Conservation (phyloP, 2,329 filamentous ascomycete species). For the Trichophyton simii region DNA sequence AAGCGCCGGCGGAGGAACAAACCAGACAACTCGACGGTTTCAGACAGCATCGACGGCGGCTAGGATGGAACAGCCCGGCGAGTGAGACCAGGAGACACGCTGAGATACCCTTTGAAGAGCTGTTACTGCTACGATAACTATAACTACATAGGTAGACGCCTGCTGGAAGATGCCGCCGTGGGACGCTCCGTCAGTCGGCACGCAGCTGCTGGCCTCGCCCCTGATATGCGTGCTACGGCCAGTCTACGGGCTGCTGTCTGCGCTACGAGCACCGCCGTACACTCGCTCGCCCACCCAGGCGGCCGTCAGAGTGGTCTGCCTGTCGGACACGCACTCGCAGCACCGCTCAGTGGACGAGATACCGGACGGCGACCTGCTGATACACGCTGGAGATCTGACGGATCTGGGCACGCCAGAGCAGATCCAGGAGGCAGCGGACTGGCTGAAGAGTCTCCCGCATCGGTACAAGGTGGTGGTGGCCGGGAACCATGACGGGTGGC, state of each 20-base stretch:
- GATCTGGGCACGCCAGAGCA: slow-evolving; percentile 58
- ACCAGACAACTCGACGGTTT: neutral
- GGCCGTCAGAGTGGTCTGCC: slow-evolving; percentile 65
- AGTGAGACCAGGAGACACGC: neutral
- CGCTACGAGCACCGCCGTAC: slow-evolving; percentile 55
- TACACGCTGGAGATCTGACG: slow-evolving; percentile 80
- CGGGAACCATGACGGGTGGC: slow-evolving; percentile 82
- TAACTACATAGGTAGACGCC: too few relatives aligned
- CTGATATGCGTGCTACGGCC: slow-evolving; percentile 50
- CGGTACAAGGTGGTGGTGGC: slow-evolving; percentile 67
- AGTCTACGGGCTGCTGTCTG: slow-evolving; percentile 52
- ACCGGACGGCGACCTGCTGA: slow-evolving; percentile 68
- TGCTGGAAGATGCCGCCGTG: slow-evolving; percentile 28
- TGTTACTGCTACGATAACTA: too few relatives aligned
- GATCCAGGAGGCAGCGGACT: slow-evolving; percentile 74
- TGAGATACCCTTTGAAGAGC: too few relatives aligned
- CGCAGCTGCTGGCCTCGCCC: slow-evolving; percentile 56
- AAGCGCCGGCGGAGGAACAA: neutral
- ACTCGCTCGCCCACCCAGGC: slow-evolving; percentile 41
- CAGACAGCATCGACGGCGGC: neutral
- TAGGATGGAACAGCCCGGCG: neutral
- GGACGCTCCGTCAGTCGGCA: slow-evolving; percentile 41
- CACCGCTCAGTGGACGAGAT: slow-evolving; percentile 21
- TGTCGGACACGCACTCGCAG: slow-evolving; percentile 79
- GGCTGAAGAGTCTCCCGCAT: slow-evolving; percentile 63